These are phyloP conservation scores for Saraca asoca DNA, from an alignment of 331 rosid genomes.

Conservation along the genomic window DNA sequence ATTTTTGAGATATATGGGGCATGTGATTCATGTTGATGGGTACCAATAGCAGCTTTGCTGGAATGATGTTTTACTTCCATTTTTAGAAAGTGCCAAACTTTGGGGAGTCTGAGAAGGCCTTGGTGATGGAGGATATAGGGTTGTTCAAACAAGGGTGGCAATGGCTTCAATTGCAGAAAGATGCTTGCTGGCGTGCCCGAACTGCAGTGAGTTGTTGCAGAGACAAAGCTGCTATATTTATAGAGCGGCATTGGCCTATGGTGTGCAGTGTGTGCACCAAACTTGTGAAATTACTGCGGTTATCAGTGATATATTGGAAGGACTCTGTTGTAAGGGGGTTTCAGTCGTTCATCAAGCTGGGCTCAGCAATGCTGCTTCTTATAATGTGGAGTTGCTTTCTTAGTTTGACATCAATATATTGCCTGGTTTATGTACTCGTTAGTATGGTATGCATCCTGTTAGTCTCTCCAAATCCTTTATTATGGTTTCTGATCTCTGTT, in stretches of 20 bases:
- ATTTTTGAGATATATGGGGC: slow-evolving; percentile 32
- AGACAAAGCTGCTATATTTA: slow-evolving; percentile 51
- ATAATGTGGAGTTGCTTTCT: slow-evolving; percentile 97
- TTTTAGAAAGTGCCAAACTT: slow-evolving; percentile 31
- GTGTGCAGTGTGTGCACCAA: slow-evolving; percentile 67
- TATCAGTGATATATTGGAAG: slow-evolving; percentile 65
- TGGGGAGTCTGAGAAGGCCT: slow-evolving; percentile 29
- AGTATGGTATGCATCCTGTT: slow-evolving; percentile 68
- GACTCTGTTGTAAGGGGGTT: slow-evolving; percentile 74
- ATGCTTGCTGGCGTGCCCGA: slow-evolving; percentile 49
- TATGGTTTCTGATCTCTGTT: slow-evolving; percentile 8
- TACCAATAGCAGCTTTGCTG: slow-evolving; percentile 41
- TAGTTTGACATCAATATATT: slow-evolving; percentile 83
- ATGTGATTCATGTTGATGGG: slow-evolving; percentile 40
- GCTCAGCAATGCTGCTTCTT: slow-evolving; percentile 77
- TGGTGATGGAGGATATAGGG: slow-evolving; percentile 86
- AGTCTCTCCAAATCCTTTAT: slow-evolving; percentile 2
- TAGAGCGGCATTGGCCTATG: slow-evolving; percentile 87
- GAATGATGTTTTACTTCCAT: slow-evolving; percentile 22
- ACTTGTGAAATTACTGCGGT: slow-evolving; percentile 51
- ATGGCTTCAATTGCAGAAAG: slow-evolving; percentile 78
- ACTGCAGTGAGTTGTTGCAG: slow-evolving; percentile 45
- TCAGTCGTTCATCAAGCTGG: slow-evolving; percentile 62
- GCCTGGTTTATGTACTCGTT: slow-evolving; percentile 83
- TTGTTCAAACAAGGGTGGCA: slow-evolving; percentile 82